Evolutionary conservation across 768 basidiomycete genomes (phyloP), one percentile per base, ranked within the genome.

Genomic region (Dioszegia aurantiaca): DNA sequence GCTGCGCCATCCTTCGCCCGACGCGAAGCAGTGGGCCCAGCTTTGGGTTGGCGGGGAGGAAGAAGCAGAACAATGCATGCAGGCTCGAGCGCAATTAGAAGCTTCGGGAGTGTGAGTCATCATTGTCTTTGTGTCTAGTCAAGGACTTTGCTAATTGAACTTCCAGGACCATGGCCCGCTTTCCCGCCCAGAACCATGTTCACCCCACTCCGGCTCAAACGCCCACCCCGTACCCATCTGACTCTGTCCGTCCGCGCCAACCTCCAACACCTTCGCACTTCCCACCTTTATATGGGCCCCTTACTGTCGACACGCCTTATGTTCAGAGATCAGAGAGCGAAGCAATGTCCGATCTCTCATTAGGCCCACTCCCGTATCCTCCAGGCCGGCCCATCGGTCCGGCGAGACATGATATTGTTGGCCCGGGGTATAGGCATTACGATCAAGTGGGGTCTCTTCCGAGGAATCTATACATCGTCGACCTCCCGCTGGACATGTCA

Each of bases 401-500:
- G 10, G 11, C 27, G 9, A 36, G 37, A 16, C 19, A 39, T 27
- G 39, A 53, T 17, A 9, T 40, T 23, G 11, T 37, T 3, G 51
- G 51, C 19, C 4, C 40, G 51, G 51, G 51, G 26, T 53, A 53
- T 27, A 36, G 52, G 33, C 49, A 33, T 46, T n/a, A 58, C 21
- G 65, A 67, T 47, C 62, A 61, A 5, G 46, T 49, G 23, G 61
- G 59, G 12, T 59, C 62, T 1, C 51, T 65, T 8, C 67, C 67
- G 1, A 52, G 68, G 27, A 72, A 72, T 47, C 64, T 72, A 2
- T 72, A 72, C 48, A 55, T 72, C 16, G 59, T 69, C 48, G 62
- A 61, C 19, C 37, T 72, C 12, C 70, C 70, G 2, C 55, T 67
- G 14, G 65, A 66, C 42, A 45, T 72, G 19, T 61, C 62, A 21